Evolutionary conservation across 306 rosid species (phyloP).

Genomic region (Pyrus betulifolia): DNA sequence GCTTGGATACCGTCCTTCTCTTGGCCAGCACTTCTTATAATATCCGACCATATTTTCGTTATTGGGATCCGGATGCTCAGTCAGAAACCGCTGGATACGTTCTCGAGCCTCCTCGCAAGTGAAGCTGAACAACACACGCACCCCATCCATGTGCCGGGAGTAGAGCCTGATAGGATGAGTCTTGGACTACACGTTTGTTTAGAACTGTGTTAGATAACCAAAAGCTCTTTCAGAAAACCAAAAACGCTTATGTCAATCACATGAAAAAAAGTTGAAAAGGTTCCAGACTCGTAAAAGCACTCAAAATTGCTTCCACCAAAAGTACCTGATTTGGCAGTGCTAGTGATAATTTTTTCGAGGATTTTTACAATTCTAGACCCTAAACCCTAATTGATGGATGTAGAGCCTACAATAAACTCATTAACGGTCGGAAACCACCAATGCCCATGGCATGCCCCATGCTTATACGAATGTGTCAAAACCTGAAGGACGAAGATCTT

Average conservation of each 20-base stretch:
- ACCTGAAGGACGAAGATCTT: too few relatives aligned
- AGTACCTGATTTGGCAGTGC: too few relatives aligned
- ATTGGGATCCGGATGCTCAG: slow-evolving; percentile 99
- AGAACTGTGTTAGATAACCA: too few relatives aligned
- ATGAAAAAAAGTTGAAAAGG: too few relatives aligned
- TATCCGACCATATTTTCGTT: slow-evolving; percentile 99
- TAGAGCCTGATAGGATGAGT: slow-evolving; percentile 87
- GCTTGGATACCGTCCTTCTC: slow-evolving; percentile 99
- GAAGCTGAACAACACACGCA: slow-evolving; percentile 86
- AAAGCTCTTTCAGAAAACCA: too few relatives aligned
- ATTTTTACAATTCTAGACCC: too few relatives aligned
- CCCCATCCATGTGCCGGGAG: slow-evolving; percentile 86
- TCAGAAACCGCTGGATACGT: slow-evolving; percentile 90
- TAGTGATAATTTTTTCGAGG: too few relatives aligned
- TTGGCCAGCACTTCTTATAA: slow-evolving; percentile 98
- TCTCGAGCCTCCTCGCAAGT: slow-evolving; percentile 97
- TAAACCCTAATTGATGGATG: background rate
- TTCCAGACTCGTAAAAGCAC: too few relatives aligned
- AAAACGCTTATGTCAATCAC: too few relatives aligned
- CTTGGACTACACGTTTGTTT: slow-evolving; percentile 12
- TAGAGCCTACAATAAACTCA: background rate
- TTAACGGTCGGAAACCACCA: background rate
- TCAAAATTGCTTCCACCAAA: too few relatives aligned
- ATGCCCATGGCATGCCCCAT: too few relatives aligned
- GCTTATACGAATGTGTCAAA: too few relatives aligned